Base-by-base conservation (phyloP, 2,329 filamentous ascomycete species). In the Monosporascus sp. region DNA sequence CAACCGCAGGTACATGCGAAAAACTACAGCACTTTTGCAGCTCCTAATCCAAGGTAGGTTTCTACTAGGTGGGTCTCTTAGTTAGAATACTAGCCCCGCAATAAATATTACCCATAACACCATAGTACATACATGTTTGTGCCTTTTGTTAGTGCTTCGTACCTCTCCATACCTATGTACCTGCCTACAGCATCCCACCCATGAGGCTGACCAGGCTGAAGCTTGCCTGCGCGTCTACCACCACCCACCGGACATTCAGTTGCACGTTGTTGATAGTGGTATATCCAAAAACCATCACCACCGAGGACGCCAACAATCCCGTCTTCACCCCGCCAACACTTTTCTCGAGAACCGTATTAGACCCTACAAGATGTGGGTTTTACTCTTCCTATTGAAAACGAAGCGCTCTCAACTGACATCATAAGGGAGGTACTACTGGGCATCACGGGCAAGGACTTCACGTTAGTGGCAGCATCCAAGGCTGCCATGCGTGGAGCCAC, bases 361-460 rank as follows among this genome's bases (percentile, higher is more conserved):
- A 16, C 24, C 17, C 17, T 46, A n/a, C 57, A 58, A 52, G n/a
- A 62, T 62, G 60, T 62, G 34, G 14, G 54, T 38, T 49, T 52
- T 49, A 3, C 24, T 31, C 26, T 20, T 16, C 8, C 19, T 19
- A 14, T 22, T 20, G 1, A 34, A 34, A 14, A 1, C 31, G 5
- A 11, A 14, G 20, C 16, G 22, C 43, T n/a, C 17, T 27, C 14
- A 22, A 50, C 41, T 54, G 41, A 57, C 61, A 60, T 50, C 44
- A 34, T 27, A 56, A 97, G 92, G 94, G 94, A 99, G 85, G 90
- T 97, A 72, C 83, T 99, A 71, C 84, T 99, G 65, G 94, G 94
- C 69, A 96, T 99, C 74, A 97, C 93, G 56, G 95, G 94, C 79
- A 96, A 96, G 81, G 95, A 99, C 84, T 99, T 97, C 75, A 95